Base-by-base conservation (phyloP, 371 early-diverging fungal genomes). In the Apophysomyces elegans region DNA sequence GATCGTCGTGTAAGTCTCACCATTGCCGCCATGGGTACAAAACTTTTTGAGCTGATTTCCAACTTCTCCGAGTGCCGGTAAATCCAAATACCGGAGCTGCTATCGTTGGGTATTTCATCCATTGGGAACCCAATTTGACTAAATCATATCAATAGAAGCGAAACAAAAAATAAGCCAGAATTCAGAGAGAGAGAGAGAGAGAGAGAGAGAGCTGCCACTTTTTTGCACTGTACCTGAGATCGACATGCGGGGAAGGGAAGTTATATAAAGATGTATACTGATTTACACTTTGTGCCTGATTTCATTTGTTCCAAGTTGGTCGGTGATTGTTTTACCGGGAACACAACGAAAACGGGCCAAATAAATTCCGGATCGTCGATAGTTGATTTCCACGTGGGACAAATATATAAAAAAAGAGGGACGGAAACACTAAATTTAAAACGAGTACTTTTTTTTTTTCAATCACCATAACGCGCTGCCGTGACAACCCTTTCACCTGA, bases 351-450 rank as follows among this genome's bases (percentile, higher is more conserved):
- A 50, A 18, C 21, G 54, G 54, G 21, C 21, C 54, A 50, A 18
- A 18, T 18, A 21, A 50, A 21, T 5, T 5, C 54, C 54, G 54
- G 54, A 50, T 50, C 54, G 54, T 50, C 54, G 21, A 50, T 50
- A 26, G 54, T 50, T 50, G 7, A 50, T 11, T 8, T 50, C 54
- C 54, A 50, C 54, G 54, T 50, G 54, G 54, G 54, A 50, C 54
- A 26, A 50, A 50, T 50, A 50, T 26, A 26, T 26, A 26, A 26
- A 50, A 50, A 21, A 26, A 21, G 54, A 11, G 21, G 21, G 54
- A 50, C 7, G 21, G 21, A 26, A 26, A 26, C 32, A 26, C 32
- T 26, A 21, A 50, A 50, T 50, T 50, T 50, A 21, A 50, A 50
- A 16, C 54, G 21, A 21, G 18, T 21, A 21, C 16, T 50, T 32